Evolutionary conservation across 257 asterid species (phyloP), one percentile per base, ranked within the genome.

Genomic region (Galeopsis tetrahit): DNA sequence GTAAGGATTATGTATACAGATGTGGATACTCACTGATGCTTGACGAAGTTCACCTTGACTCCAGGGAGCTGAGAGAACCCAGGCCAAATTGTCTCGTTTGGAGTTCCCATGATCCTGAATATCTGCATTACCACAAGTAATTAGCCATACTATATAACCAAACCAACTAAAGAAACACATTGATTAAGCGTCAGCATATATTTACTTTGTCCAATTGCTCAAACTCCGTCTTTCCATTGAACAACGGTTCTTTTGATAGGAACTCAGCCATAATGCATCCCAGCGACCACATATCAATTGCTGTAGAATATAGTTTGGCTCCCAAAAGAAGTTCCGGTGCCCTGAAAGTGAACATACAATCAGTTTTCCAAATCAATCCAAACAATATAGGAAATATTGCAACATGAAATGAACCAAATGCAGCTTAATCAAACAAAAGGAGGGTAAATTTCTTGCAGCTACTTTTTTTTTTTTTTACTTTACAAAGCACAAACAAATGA

Each of bases 221-320:
- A 71, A 85, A 34, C 79, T 94, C 99, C 4, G 89, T 79, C 85
- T 88, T 87, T 74, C 99, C 99, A 69, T 85, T 94, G 78, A 94
- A 94, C 66, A 94, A 57, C 2, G 97, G 95, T 76, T 78, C 88
- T 78, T 88, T 94, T 38, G 91, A 86, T 71, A 94, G 85, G 15
- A 94, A 79, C 74, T 89, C 99, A 56, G 96, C 97, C 98, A 93
- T 93, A 57, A 93, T 89, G 80, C 98, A 93, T 38, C 98, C 98
- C 67, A 91, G 70, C 1, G 98, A 93, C 98, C 98, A 93, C 98
- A 93, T 91, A 79, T 93, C 98, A 43, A 93, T 89, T 49, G 98
- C 98, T 2, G 96, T 91, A 17, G 98, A 93, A 77, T 93, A 93
- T 75, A 79, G 88, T 69, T 85, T 93, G 67, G 91, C 83, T 77